A percentile compares a stretch with the other conserved stretches of the same genome.
Conservation (phyloP, 352 stramenopile genomes). For the Pythium aristosporum region DNA sequence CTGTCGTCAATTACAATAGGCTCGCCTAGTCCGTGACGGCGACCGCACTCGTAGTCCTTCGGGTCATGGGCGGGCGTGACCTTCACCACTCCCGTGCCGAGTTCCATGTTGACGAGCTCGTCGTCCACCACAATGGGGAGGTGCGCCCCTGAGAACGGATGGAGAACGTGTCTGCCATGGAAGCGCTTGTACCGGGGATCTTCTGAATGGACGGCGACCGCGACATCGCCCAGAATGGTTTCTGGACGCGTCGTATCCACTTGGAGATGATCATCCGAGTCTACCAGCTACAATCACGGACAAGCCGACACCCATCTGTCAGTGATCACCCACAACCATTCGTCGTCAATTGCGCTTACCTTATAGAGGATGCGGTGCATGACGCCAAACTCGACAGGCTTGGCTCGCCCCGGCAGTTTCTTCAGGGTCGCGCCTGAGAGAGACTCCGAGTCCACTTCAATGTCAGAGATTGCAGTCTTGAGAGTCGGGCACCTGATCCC, state of each 20-base stretch:
- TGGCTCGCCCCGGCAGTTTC: constrained; percentile 64
- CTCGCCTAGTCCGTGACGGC: constrained; percentile 93
- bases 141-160: constrained; percentile 96
- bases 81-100: constrained; percentile 98
- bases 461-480: constrained; percentile 95
- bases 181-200: constrained; percentile 98
- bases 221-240: constrained; percentile 99
- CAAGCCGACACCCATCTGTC: not conserved
- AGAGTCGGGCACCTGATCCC: constrained; percentile 82
- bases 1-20: constrained; percentile 97
- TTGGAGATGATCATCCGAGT: constrained; percentile 73
- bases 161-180: constrained; percentile 97
- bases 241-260: constrained; percentile 97
- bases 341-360: constrained; percentile 57
- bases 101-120: constrained; percentile 97
- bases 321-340: constrained; percentile 65
- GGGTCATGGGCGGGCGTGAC: constrained; percentile 99
- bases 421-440: constrained; percentile 89
- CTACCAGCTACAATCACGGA: constrained; percentile 46
- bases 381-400: constrained; percentile 80
- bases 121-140: constrained; percentile 97
- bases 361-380: constrained; percentile 84
- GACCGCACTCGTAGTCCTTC: constrained; percentile 99
- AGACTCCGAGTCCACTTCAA: constrained; percentile 98
- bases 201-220: constrained; percentile 98